Percentiles rank a stretch among this genome's conserved stretches.
Evolutionary conservation across 2,329 filamentous ascomycete species (phyloP).

Genomic region (Metarhizium rileyi): DNA sequence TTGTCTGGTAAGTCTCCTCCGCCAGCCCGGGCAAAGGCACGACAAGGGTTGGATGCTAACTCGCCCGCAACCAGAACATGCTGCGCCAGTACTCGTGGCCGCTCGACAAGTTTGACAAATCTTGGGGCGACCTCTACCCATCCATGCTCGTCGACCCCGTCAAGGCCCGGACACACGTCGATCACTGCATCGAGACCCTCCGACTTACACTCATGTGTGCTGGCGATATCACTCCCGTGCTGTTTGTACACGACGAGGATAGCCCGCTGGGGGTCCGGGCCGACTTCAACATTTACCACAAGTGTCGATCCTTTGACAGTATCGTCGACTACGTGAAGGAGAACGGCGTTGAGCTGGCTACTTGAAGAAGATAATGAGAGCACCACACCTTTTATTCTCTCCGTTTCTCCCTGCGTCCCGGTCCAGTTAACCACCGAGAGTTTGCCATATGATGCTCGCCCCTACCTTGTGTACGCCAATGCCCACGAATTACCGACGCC

Average conservation of each 20-base stretch:
- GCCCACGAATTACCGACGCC: too few relatives aligned
- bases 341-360: neutral
- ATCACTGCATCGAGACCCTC: neutral
- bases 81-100: neutral
- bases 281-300: neutral
- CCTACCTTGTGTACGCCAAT: too few relatives aligned
- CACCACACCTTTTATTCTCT: too few relatives aligned
- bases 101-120: neutral
- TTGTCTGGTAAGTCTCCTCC: constrained; percentile 1
- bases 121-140: neutral
- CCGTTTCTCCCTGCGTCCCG: too few relatives aligned
- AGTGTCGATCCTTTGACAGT: neutral
- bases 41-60: too few relatives aligned
- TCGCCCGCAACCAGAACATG: neutral
- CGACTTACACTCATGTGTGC: neutral
- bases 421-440: too few relatives aligned
- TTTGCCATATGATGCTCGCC: too few relatives aligned
- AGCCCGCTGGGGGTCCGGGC: neutral
- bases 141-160: neutral
- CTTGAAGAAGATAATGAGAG: too few relatives aligned
- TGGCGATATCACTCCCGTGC: neutral
- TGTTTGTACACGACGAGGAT: neutral
- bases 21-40: too few relatives aligned
- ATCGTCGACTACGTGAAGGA: neutral
- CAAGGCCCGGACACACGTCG: neutral